Evolutionary conservation across 345 rosid genomes (phyloP).

Genomic region (Carallia pectinifolia): DNA sequence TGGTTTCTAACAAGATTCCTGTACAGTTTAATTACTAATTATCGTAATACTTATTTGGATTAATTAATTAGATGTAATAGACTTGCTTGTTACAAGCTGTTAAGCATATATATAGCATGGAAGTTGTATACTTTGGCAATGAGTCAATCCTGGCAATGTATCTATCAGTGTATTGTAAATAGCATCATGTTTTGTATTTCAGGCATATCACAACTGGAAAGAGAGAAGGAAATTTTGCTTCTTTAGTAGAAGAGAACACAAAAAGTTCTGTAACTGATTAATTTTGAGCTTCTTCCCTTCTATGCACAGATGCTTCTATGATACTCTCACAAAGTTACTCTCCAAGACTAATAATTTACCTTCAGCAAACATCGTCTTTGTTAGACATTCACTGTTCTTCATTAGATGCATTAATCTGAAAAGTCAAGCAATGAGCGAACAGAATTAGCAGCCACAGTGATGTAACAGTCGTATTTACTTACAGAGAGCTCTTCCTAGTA

Average conservation of each 20-base stretch:
- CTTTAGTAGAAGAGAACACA: not conserved
- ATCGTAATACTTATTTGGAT: not conserved
- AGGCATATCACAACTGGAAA: not conserved
- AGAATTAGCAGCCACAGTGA: no score
- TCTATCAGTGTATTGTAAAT: not conserved
- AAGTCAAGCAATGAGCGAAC: no score
- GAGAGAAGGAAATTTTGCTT: not conserved
- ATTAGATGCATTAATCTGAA: no score
- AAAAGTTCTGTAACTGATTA: not conserved
- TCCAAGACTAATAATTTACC: no score
- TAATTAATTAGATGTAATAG: not conserved
- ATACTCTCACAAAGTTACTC: no score
- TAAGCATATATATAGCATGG: not conserved
- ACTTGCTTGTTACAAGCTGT: not conserved
- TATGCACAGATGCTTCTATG: no score
- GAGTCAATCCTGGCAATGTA: no score
- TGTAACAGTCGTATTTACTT: no score
- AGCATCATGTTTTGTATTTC: not conserved
- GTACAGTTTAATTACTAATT: not conserved
- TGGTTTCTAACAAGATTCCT: not conserved
- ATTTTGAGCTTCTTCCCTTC: not conserved
- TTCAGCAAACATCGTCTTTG: no score
- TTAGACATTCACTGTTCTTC: no score
- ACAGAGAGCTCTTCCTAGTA: no score
- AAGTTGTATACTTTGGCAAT: no score